phyloP scores from a whole-genome alignment of 495 filamentous ascomycete genomes.

The Talaromyces stipitatus region DNA sequence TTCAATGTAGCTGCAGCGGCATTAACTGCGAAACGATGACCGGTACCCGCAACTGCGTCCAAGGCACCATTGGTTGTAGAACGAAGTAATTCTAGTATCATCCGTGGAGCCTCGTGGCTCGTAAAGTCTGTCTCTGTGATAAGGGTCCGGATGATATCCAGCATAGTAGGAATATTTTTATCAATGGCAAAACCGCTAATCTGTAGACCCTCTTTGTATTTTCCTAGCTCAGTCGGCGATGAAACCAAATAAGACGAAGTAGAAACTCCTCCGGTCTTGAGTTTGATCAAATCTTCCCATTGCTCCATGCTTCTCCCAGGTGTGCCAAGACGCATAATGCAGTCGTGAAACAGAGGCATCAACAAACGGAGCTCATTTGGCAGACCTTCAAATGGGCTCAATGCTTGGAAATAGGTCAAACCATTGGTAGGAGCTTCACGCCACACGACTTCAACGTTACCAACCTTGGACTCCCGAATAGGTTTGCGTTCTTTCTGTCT shows the following conservation, averaged over 20 bases:
- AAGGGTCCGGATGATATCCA: conserved; percentile 71
- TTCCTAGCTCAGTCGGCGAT: conserved; percentile 59
- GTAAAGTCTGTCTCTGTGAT: conserved; percentile 85
- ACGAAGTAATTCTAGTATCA: conserved; percentile 80
- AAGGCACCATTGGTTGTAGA: conserved; percentile 82
- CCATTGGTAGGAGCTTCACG: conserved; percentile 90
- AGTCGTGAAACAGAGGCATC: conserved; percentile 86
- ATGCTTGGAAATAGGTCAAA: conserved; percentile 88
- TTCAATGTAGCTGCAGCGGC: conserved; percentile 77
- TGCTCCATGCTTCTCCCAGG: conserved; percentile 84
- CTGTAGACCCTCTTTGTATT: conserved; percentile 70
- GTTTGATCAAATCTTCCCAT: conserved; percentile 87
- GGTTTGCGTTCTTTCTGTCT: conserved; percentile 63
- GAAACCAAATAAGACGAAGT: conserved; percentile 71
- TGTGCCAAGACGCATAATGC: conserved; percentile 87
- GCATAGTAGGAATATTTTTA: conserved; percentile 82
- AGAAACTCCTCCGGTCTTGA: conserved; percentile 90
- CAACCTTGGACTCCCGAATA: conserved; percentile 58
- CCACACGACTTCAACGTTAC: conserved; percentile 73
- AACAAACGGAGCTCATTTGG: conserved; percentile 79
- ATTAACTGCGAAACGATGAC: conserved; percentile 75
- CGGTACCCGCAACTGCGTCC: conserved; percentile 79
- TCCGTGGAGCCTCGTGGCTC: conserved; percentile 65
- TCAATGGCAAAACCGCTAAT: conserved; percentile 83
- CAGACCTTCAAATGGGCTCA: conserved; percentile 69